A percentile compares a stretch with the other conserved stretches of the same genome.
Conservation (phyloP, 1,139 yeast species). For the Pichia sp. region DNA sequence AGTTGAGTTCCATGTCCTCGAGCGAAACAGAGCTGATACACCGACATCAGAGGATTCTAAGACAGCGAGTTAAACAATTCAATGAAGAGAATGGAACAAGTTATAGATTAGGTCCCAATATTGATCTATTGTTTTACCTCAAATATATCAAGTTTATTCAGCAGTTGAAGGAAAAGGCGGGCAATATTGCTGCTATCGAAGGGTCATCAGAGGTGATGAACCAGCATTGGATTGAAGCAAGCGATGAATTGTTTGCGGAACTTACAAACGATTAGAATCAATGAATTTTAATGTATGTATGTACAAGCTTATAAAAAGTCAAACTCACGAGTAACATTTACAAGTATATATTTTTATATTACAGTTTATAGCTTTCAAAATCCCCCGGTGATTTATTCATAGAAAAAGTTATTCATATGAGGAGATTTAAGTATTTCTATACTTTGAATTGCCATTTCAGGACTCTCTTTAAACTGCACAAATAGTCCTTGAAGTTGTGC, state of each 20-base stretch:
- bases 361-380: too few species aligned
- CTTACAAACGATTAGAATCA: conserved; percentile 18
- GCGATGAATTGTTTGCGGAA: conserved; percentile 5
- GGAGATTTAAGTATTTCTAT: conserved; percentile 36
- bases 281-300: conserved; percentile 11
- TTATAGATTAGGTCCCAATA: conserved; percentile 12
- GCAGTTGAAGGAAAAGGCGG: conserved; percentile 30
- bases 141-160: conserved; percentile 40
- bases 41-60: conserved; percentile 10
- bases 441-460: conserved; percentile 67
- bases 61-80: conserved; percentile 4
- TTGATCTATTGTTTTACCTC: conserved; percentile 35
- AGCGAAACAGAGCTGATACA: conserved; percentile 8
- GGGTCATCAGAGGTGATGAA: conserved; percentile 31
- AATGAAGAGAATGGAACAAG: conserved; percentile 4
- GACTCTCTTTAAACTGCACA: conserved; percentile 84
- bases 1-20: conserved; percentile 9
- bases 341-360: not conserved
- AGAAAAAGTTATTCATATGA: conserved; percentile 25
- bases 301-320: too few species aligned
- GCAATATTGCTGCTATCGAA: conserved; percentile 25
- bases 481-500: conserved; percentile 95
- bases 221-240: conserved; percentile 28
- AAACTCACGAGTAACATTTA: not conserved
- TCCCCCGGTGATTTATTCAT: conserved; percentile 14